Evolutionary conservation across 2,329 filamentous ascomycete genomes (phyloP).

Genomic region (Colletotrichum abscissum): DNA sequence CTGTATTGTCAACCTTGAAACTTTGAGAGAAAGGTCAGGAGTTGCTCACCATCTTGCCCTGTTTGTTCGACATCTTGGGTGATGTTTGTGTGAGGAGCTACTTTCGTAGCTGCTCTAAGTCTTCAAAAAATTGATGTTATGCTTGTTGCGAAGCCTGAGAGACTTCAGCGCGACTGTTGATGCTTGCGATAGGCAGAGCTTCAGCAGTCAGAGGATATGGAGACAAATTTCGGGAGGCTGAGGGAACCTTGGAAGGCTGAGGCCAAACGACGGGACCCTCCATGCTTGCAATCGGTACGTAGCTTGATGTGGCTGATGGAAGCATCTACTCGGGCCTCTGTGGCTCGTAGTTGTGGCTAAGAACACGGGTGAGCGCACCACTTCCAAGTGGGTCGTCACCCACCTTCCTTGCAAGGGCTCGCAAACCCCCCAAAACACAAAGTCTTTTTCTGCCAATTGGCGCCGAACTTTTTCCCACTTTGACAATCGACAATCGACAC

Average conservation of each 20-base stretch:
- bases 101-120: conserved; percentile 45
- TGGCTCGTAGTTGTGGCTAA: background rate
- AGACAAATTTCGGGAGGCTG: conserved; percentile 59
- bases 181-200: conserved; percentile 50
- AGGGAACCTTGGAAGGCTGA: conserved; percentile 48
- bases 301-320: background rate
- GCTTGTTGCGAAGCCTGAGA: conserved; percentile 47
- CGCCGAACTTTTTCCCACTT: background rate
- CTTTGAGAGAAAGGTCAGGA: conserved; percentile 51
- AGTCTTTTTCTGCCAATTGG: background rate
- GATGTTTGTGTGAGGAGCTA: conserved; percentile 44
- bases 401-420: conserved; percentile 48
- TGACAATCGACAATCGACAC: conserved; percentile 36
- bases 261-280: background rate
- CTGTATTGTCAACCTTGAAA: conserved; percentile 62
- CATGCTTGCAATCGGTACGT: background rate
- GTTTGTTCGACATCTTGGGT: conserved; percentile 84
- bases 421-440: conserved; percentile 51
- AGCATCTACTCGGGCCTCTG: background rate
- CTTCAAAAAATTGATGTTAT: conserved; percentile 57
- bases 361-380: background rate
- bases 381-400: conserved; percentile 36
- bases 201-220: conserved; percentile 48
- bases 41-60: conserved; percentile 97
- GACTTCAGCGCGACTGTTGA: conserved; percentile 54